phyloP scores from a whole-genome alignment of 768 basidiomycete genomes.

The Lactarius psammicola region DNA sequence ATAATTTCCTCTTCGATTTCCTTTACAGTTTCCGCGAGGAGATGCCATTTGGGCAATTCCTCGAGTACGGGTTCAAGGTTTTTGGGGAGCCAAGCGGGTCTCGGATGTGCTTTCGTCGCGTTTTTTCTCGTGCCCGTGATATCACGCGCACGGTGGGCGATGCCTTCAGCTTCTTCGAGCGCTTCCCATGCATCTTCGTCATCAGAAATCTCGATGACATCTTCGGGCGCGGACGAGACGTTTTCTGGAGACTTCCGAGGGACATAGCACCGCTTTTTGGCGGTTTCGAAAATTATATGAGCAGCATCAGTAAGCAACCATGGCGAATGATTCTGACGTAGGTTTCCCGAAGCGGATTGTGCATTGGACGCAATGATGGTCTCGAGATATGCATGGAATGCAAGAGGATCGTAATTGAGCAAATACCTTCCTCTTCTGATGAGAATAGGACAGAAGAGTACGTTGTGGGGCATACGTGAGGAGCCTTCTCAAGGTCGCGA shows the following conservation, averaged over 20 bases:
- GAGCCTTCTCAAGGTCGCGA: conserved; percentile 79
- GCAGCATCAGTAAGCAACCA: conserved; percentile 95
- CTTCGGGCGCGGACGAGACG: conserved; percentile 31
- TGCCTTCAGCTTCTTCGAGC: conserved; percentile 60
- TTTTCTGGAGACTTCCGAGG: conserved; percentile 33
- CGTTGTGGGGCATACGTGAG: conserved; percentile 54
- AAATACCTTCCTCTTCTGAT: conserved; percentile 57
- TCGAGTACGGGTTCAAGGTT: conserved; percentile 86
- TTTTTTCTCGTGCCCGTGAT: conserved; percentile 22
- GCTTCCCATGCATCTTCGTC: conserved; percentile 75
- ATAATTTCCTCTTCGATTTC: conserved; percentile 89
- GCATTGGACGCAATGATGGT: conserved; percentile 70
- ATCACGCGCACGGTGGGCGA: conserved; percentile 12
- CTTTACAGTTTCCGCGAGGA: conserved; percentile 79
- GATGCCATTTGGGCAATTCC: conserved; percentile 92
- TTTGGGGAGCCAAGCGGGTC: conserved; percentile 65
- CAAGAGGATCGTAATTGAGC: conserved; percentile 85
- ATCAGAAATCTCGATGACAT: conserved; percentile 46
- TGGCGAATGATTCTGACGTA: conserved; percentile 69
- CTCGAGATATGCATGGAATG: conserved; percentile 90
- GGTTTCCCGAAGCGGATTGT: conserved; percentile 46
- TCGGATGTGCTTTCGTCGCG: conserved; percentile 30
- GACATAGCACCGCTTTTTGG: conserved; percentile 79
- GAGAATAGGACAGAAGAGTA: neutral
- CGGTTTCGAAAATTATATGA: conserved; percentile 76